A percentile compares a stretch with the other conserved stretches of the same genome.
Evolutionary conservation across 2,329 filamentous ascomycete species (phyloP).

Genomic region (Chrysoporthe cubensis): DNA sequence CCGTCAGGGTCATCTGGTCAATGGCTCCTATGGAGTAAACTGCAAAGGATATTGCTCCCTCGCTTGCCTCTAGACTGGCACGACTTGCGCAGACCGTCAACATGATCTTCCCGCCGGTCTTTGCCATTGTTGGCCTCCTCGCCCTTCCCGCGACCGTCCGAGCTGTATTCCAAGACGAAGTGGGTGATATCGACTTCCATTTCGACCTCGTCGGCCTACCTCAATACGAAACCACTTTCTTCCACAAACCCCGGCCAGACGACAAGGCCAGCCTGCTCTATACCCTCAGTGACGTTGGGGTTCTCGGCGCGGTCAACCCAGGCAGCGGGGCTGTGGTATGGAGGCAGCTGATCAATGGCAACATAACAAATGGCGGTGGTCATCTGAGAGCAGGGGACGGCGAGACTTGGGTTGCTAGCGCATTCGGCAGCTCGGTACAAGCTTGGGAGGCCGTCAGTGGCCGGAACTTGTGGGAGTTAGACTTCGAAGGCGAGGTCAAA

Average conservation of each 20-base stretch:
- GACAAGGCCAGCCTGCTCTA: constrained; percentile 91
- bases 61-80: constrained; percentile 4
- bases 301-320: constrained; percentile 88
- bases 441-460: constrained; percentile 86
- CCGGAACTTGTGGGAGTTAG: constrained; percentile 73
- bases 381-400: constrained; percentile 75
- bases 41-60: not conserved
- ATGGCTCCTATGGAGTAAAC: constrained; percentile 23
- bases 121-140: constrained; percentile 38
- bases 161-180: constrained; percentile 88
- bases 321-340: constrained; percentile 83
- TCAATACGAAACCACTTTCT: constrained; percentile 84
- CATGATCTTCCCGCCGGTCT: constrained; percentile 27
- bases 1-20: not conserved
- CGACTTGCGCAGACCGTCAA: constrained; percentile 22
- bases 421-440: constrained; percentile 69
- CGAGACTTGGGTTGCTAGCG: constrained; percentile 77
- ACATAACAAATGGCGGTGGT: constrained; percentile 50
- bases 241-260: constrained; percentile 81
- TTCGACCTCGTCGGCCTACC: constrained; percentile 85
- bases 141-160: constrained; percentile 53
- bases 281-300: constrained; percentile 80
- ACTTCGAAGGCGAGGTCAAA: constrained; percentile 61
- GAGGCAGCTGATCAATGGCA: constrained; percentile 74
- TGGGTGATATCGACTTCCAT: constrained; percentile 91